Evolutionary conservation across 495 filamentous ascomycete genomes (phyloP), one percentile per base, ranked within the genome.

Genomic region (Penicillium antarcticum): DNA sequence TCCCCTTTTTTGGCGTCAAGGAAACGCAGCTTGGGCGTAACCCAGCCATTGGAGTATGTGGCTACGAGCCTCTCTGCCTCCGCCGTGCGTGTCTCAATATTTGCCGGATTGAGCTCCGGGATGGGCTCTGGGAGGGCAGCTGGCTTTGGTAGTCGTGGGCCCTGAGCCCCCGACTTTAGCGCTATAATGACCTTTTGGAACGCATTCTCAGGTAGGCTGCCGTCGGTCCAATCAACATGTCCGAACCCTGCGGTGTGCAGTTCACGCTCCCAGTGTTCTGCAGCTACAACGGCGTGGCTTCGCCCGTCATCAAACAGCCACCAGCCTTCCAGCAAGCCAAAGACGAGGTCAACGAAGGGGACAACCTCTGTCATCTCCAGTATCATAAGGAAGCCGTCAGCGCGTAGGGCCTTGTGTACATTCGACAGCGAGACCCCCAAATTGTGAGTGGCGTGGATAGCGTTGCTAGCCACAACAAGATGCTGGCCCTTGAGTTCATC

Each of bases 281-380:
- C 56, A 13, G 58, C 47, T 0, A 66, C 58, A 6, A 81, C 46
- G 0, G 75, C 75, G 55, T 83, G 77, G 3, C 35, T 48, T 0
- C 77, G 70, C 2, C 78, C 76, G 53, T 83, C 79, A 4, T 70
- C 67, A 13, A 75, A 75, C 12, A 74, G 59, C 79, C 79, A 81
- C 80, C 80, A 83, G 6, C 79, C 78, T 16, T 78, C 71, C 0
- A 81, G 55, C 2, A 74, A 52, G 1, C 78, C 78, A 41, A 74
- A 79, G 19, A 78, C 62, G 1, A 78, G 12, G 45, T 79, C 75
- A 3, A 72, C 57, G 67, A 70, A 79, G 23, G 41, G 51, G 1
- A 77, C 6, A 6, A 56, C 63, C 11, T 53, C 49, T 0, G 73
- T 80, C 17, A 79, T 52, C 58, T 82, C 80, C 1, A 77, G 34